These are phyloP conservation scores for Cicer chorassanicum DNA, from an alignment of 306 rosid genomes.

Conservation along the genomic window DNA sequence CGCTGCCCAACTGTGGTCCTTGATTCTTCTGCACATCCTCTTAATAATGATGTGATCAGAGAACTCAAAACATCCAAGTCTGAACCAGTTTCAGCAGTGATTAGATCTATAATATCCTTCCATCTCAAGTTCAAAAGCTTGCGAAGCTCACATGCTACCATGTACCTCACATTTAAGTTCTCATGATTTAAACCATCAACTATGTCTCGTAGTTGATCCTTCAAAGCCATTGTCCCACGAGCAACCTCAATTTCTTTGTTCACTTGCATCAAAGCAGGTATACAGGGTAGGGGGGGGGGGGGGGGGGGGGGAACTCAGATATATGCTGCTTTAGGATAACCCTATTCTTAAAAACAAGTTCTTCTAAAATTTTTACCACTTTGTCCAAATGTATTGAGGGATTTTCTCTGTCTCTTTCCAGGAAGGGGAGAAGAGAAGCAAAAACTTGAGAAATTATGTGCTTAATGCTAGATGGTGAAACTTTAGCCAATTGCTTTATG, in stretches of 20 bases:
- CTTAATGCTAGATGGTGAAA: slow-evolving; percentile 84
- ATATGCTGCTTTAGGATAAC: slow-evolving; percentile 69
- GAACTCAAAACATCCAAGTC: slow-evolving; percentile 88
- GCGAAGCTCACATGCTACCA: slow-evolving; percentile 82
- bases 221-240: slow-evolving; percentile 83
- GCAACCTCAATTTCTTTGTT: slow-evolving; percentile 81
- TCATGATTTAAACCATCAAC: slow-evolving; percentile 95
- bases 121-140: slow-evolving; percentile 81
- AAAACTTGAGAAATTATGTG: slow-evolving; percentile 89
- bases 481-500: slow-evolving; percentile 71
- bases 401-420: slow-evolving; percentile 79
- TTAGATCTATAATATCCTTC: slow-evolving; percentile 74
- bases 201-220: slow-evolving; percentile 72
- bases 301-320: slow-evolving; percentile 80
- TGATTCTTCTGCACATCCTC: slow-evolving; percentile 95
- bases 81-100: slow-evolving; percentile 75
- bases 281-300: slow-evolving; percentile 82
- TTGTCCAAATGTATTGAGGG: slow-evolving; percentile 71
- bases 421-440: slow-evolving; percentile 92
- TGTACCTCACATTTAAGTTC: slow-evolving; percentile 90
- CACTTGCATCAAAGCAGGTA: slow-evolving; percentile 75
- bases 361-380: slow-evolving; percentile 82
- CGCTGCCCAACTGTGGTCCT: slow-evolving; percentile 84
- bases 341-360: slow-evolving; percentile 74
- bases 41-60: slow-evolving; percentile 73